Base-by-base conservation (phyloP, 345 rosid species). In the Physaria fendleri region DNA sequence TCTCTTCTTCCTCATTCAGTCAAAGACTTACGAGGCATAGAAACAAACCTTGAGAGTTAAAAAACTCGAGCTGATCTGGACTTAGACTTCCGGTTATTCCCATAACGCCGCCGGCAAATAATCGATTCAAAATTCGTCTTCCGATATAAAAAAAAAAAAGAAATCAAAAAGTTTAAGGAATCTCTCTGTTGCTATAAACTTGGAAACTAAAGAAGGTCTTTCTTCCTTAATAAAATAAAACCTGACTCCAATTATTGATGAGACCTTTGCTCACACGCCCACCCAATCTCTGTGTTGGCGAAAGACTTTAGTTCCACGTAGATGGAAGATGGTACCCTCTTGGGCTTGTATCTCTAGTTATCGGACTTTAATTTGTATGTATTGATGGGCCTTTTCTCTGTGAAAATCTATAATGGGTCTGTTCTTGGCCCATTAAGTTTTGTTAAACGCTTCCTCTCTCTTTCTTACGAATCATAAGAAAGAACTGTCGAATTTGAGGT, bases 51-150 rank as follows among this genome's bases (percentile, higher is more conserved):
- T 81, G 82, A 47, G 95, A 73, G 41, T 72, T 47, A 75, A 81
- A 88, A 61, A 70, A 69, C 30, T 76, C 37, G 51, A 86, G 88
- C 71, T 84, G 90, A 51, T 84, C 90, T 34, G 87, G 37, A 13
- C 66, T 59, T 39, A 88, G 79, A 43, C 52, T 75, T 37, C 87
- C 84, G 62, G 44, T 27, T 65, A 79, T 70, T 5, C 74, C 93
- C 96, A 85, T 91, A 21, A 34, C 58, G 9, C 35, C 21, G 17
- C 48, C 6, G 37, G 23, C 14, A 34, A 3, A 7, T 44, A 20
- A 27, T 29, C 33, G 33, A 2, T 4, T 2, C 2, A 4, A 22
- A 4, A 22, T 22, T 22, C 2, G 4, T 22, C 28, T 22, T 29
- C n/a, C 18, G 37, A 25, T 37, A n/a, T n/a, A n/a, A n/a, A n/a